These are phyloP conservation scores for Cladosporium colombiae DNA, from an alignment of 2,329 filamentous ascomycete genomes.

Conservation along the genomic window DNA sequence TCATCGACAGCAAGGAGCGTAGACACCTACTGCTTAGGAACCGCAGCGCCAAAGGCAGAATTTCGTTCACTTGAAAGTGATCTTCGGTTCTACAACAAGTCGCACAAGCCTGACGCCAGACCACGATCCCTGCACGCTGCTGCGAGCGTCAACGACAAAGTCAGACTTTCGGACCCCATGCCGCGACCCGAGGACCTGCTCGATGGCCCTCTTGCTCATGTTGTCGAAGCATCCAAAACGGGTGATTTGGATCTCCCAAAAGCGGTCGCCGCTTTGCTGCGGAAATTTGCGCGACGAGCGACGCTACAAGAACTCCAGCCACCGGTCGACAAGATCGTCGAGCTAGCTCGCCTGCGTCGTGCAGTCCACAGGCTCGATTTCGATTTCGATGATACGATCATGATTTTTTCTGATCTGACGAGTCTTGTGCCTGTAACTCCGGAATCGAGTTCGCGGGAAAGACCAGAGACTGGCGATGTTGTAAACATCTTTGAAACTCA, in stretches of 20 bases:
- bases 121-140: neutral
- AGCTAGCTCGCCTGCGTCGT: neutral
- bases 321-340: neutral
- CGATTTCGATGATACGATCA: neutral
- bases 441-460: neutral
- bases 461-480: neutral
- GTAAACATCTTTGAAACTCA: no score
- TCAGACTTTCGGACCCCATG: neutral
- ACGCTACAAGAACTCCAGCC: neutral
- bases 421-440: neutral
- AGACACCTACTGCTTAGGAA: neutral
- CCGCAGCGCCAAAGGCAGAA: neutral
- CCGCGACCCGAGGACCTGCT: neutral
- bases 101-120: neutral
- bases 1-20: neutral
- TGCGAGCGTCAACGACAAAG: neutral
- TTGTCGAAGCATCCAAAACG: neutral
- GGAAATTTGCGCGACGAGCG: neutral
- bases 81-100: neutral
- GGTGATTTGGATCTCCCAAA: neutral
- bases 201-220: neutral
- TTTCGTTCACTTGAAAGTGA: neutral
- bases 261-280: neutral
- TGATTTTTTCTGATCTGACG: slow-evolving; percentile 6
- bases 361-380: neutral